Conservation (phyloP, 495 filamentous ascomycete species). For the Penicillium argentinense region DNA sequence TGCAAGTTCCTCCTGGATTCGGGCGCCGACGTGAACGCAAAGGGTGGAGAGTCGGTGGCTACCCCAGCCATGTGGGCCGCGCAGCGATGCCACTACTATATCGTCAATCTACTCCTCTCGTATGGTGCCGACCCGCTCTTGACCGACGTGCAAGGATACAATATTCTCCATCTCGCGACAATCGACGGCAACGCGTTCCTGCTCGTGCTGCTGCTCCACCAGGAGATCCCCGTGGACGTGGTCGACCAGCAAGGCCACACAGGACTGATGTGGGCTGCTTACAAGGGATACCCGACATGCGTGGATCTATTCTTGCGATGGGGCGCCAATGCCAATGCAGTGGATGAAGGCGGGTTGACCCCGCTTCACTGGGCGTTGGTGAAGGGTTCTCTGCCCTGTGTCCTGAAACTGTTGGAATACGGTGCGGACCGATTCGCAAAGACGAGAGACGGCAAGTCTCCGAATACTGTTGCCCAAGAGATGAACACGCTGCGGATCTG, state of each 20-base stretch:
- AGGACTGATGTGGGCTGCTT: slow-evolving; percentile 95
- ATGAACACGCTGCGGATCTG: slow-evolving; percentile 83
- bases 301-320: slow-evolving; percentile 93
- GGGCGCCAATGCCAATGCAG: slow-evolving; percentile 90
- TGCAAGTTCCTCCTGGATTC: slow-evolving; percentile 90
- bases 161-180: slow-evolving; percentile 92
- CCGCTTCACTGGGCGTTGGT: slow-evolving; percentile 97
- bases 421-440: slow-evolving; percentile 87
- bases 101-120: slow-evolving; percentile 76
- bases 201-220: slow-evolving; percentile 82
- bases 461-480: slow-evolving; percentile 77
- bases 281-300: slow-evolving; percentile 88
- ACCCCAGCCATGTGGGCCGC: slow-evolving; percentile 97
- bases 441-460: slow-evolving; percentile 85
- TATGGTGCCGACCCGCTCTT: slow-evolving; percentile 87
- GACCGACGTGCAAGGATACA: slow-evolving; percentile 91
- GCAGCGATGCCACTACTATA: slow-evolving; percentile 88
- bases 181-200: slow-evolving; percentile 96
- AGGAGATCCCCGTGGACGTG: slow-evolving; percentile 90
- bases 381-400: slow-evolving; percentile 79
- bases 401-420: slow-evolving; percentile 91
- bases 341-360: slow-evolving; percentile 87
- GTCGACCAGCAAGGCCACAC: slow-evolving; percentile 88
- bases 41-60: slow-evolving; percentile 89
- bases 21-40: slow-evolving; percentile 90